A percentile compares a stretch with the other conserved stretches of the same genome.
phyloP scores from a whole-genome alignment of 1,284 basidiomycete genomes.

The Tetrapyrgos nigripes region DNA sequence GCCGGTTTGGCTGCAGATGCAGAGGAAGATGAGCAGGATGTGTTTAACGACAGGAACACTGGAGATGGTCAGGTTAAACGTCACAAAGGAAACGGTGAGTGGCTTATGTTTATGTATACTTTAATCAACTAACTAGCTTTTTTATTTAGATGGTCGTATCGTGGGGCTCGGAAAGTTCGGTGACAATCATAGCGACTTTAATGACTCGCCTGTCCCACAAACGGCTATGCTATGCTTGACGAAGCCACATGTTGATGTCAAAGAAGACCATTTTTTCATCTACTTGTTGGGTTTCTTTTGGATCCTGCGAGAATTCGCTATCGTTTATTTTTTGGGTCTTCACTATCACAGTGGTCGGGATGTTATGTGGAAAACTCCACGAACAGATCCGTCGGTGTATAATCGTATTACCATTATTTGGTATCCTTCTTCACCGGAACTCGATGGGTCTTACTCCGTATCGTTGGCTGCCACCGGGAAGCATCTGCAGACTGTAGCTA shows the following conservation, averaged over 20 bases:
- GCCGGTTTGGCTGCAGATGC: too few species aligned
- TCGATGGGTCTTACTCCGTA: not conserved
- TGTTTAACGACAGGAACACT: too few species aligned
- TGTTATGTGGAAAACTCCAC: not conserved
- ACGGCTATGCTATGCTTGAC: not conserved
- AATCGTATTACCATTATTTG: not conserved
- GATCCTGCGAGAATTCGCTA: not conserved
- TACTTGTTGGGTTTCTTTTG: not conserved
- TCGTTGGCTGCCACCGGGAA: not conserved
- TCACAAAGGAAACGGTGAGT: too few species aligned
- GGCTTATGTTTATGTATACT: too few species aligned
- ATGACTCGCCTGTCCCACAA: not conserved
- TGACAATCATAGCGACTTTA: not conserved
- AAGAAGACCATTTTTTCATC: not conserved
- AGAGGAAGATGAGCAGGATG: too few species aligned
- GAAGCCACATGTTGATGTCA: not conserved
- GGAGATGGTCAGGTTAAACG: too few species aligned
- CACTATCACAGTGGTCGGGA: not conserved
- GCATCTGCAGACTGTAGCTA: not conserved
- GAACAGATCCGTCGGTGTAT: not conserved
- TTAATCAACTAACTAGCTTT: too few species aligned
- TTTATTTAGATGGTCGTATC: too few species aligned
- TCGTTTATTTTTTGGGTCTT: constrained; percentile 2
- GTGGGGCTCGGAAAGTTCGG: not conserved
- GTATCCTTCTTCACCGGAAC: not conserved